phyloP scores from a whole-genome alignment of 257 asterid species.

The Paraleonurus japonicus region DNA sequence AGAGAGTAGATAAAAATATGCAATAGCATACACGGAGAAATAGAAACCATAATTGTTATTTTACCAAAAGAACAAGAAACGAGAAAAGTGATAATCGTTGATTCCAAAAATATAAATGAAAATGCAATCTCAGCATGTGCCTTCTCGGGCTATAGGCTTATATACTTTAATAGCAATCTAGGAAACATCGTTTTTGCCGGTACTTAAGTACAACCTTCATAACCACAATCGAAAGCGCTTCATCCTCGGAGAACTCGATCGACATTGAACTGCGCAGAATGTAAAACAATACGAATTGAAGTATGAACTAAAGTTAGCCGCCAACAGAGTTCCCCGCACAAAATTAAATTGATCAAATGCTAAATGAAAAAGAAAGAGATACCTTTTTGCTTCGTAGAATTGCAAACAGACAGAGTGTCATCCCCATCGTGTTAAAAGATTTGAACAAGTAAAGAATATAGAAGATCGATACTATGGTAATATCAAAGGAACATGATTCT shows the following conservation, averaged over 20 bases:
- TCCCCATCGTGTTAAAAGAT: conserved; percentile 62
- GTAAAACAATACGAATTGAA: conserved; percentile 6
- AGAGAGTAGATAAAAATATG: neutral
- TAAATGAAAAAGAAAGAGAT: conserved; percentile 23
- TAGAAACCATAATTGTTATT: too few relatives aligned
- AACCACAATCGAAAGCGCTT: too few relatives aligned
- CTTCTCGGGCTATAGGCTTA: neutral
- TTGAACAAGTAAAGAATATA: neutral
- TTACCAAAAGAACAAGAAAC: too few relatives aligned
- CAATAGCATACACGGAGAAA: too few relatives aligned
- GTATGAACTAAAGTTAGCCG: conserved; percentile 4
- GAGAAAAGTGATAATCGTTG: neutral
- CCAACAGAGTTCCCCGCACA: neutral
- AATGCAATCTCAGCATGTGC: conserved; percentile 7
- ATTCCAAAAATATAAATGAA: neutral
- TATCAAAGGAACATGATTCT: too few relatives aligned
- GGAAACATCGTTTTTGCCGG: conserved; percentile 17
- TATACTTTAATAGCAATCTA: conserved; percentile 6
- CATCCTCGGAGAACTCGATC: too few relatives aligned
- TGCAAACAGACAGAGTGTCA: conserved; percentile 89
- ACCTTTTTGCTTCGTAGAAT: conserved; percentile 92
- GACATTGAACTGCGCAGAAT: too few relatives aligned
- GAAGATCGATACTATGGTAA: neutral
- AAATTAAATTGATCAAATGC: too few relatives aligned
- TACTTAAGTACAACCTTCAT: too few relatives aligned